Percentiles rank a stretch among this genome's conserved stretches.
Conservation (phyloP, 805 yeast genomes). For the Sporopachydermia lactativora region DNA sequence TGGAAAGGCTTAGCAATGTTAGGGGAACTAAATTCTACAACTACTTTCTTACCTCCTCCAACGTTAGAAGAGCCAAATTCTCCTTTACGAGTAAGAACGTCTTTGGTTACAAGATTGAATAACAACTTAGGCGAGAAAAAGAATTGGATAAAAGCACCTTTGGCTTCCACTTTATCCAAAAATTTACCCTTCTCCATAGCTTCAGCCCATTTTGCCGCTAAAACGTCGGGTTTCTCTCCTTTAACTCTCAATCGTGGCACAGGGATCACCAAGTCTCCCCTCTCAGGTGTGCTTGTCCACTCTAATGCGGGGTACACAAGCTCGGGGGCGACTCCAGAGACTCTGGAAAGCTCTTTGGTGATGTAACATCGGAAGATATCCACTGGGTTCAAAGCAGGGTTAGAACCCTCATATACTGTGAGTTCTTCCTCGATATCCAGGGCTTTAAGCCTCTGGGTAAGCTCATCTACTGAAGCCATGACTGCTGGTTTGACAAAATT, state of each 20-base stretch:
- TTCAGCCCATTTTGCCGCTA: constrained; percentile 66
- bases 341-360: constrained; percentile 55
- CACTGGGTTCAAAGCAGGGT: constrained; percentile 66
- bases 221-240: constrained; percentile 62
- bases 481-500: too few relatives aligned
- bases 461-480: background rate
- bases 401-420: constrained; percentile 37
- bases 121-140: constrained; percentile 58
- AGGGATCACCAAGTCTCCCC: constrained; percentile 89
- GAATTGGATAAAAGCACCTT: constrained; percentile 88
- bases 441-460: background rate
- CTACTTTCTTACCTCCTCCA: constrained; percentile 54
- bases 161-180: constrained; percentile 58
- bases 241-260: constrained; percentile 83
- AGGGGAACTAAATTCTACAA: constrained; percentile 93
- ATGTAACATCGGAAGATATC: constrained; percentile 87
- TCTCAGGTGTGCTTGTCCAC: constrained; percentile 70
- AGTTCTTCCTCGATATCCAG: constrained; percentile 26
- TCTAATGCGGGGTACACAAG: constrained; percentile 78
- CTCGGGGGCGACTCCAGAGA: constrained; percentile 57
- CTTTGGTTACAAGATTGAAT: constrained; percentile 54
- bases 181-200: constrained; percentile 62
- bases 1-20: constrained; percentile 99
- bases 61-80: constrained; percentile 64
- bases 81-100: constrained; percentile 42